Evolutionary conservation across 2,329 filamentous ascomycete genomes (phyloP).

Genomic region (Aspergillus chevalieri): DNA sequence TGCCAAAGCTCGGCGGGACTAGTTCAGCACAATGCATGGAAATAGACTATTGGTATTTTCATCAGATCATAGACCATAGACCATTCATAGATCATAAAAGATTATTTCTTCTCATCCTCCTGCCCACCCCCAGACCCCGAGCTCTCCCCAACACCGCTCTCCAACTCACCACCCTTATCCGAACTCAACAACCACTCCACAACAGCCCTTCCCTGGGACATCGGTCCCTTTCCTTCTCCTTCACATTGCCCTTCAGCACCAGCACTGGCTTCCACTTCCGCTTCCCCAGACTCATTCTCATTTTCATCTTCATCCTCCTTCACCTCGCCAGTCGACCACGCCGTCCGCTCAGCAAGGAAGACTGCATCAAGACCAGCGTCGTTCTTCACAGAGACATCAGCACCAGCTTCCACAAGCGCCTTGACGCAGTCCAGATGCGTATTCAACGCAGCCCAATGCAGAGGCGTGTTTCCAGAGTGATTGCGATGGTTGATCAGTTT

Average conservation of each 20-base stretch:
- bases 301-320: constrained; percentile 13
- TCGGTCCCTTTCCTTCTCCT: constrained; percentile 11
- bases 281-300: constrained; percentile 15
- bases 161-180: constrained; percentile 30
- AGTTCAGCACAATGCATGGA: not conserved
- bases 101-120: constrained; percentile 9
- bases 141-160: constrained; percentile 23
- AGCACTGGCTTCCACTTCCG: constrained; percentile 15
- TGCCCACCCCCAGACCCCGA: constrained; percentile 13
- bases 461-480: constrained; percentile 75
- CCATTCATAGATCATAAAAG: not conserved
- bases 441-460: constrained; percentile 92
- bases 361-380: constrained; percentile 75
- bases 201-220: constrained; percentile 35
- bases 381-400: constrained; percentile 72
- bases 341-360: constrained; percentile 65
- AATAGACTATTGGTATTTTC: too few relatives aligned
- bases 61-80: not conserved
- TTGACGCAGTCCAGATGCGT: constrained; percentile 78
- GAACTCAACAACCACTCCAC: constrained; percentile 38
- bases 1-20: constrained; percentile 14
- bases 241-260: constrained; percentile 10
- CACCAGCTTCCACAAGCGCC: constrained; percentile 67
- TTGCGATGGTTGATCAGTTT: constrained; percentile 54
- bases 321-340: constrained; percentile 54